Evolutionary conservation across 192 early-diverging fungal genomes (phyloP).

Genomic region (Rhizoclosmatium globosum): DNA sequence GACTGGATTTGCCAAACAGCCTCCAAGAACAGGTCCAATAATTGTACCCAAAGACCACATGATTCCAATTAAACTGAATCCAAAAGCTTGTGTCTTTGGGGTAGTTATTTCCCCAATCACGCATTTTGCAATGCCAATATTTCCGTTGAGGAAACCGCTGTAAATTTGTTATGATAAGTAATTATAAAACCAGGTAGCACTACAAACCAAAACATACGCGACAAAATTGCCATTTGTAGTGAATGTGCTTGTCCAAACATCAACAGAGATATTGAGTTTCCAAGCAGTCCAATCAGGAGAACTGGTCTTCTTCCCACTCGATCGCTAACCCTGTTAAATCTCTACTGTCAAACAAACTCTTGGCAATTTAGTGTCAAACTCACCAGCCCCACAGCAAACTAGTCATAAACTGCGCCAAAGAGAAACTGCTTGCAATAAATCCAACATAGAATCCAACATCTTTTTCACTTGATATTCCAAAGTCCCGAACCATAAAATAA

Average conservation of each 20-base stretch:
- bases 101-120: constrained; percentile 89
- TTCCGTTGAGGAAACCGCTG: constrained; percentile 72
- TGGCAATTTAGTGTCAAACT: too few relatives aligned
- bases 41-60: constrained; percentile 42
- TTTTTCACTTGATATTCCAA: constrained; percentile 64
- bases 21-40: constrained; percentile 78
- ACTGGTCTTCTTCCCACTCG: constrained; percentile 83
- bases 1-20: constrained; percentile 79
- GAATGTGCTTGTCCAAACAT: constrained; percentile 73
- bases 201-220: constrained; percentile 62
- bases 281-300: constrained; percentile 78
- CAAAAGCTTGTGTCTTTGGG: constrained; percentile 75
- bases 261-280: constrained; percentile 72
- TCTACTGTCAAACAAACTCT: constrained; percentile 53
- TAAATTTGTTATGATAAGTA: not conserved
- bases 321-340: constrained; percentile 81
- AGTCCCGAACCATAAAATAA: constrained; percentile 83
- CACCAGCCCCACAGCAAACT: constrained; percentile 37
- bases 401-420: constrained; percentile 74
- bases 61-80: constrained; percentile 78
- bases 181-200: too few relatives aligned
- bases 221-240: constrained; percentile 36
- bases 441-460: constrained; percentile 87
- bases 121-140: constrained; percentile 80
- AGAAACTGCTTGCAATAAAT: constrained; percentile 74